Base-by-base conservation (phyloP, 306 rosid species). In the Macrotyloma uniflorum region DNA sequence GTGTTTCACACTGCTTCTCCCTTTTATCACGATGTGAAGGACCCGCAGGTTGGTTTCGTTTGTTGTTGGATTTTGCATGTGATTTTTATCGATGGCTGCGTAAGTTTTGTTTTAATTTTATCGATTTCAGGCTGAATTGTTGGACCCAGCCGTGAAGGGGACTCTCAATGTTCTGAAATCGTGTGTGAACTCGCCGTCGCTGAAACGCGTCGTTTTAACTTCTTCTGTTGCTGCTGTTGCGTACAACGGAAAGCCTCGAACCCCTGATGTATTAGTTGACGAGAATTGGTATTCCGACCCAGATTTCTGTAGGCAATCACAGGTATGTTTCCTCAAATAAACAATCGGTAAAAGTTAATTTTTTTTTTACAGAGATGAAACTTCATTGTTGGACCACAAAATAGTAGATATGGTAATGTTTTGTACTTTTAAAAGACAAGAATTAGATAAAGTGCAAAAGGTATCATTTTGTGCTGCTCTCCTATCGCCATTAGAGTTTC, bases 1-100 rank as follows among this genome's bases (percentile, higher is more conserved):
- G 89, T 88, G 8, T 86, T 88, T 58, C 88, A 85, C 20, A 75
- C 83, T n/a, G 89, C 88, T 1, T 85, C 87, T 6, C 88, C 91
- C 0, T 13, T 0, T 5, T 35, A 1, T 15, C 28, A 14, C 33
- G 55, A 42, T n/a, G 47, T 20, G 77, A 54, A 46, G 9, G 83
- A 88, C 6, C 87, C 89, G 0, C 89, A 88, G 91, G 91, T 85
- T 45, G 1, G 42, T 26, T 64, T 4, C 47, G 0, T 18, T 64
- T 8, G 0, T 3, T 2, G 1, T 64, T 35, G 24, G 0, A 64
- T 62, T 18, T 10, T 63, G 15, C 38, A 8, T 35, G 35, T 64
- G 1, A 2, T 35, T 35, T 32, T 55, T 23, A 11, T 55, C 3
- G 11, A 4, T 40, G 32, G 6, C 2, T 42, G 33, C 12, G 1